These are phyloP conservation scores for Mucuna pruriens DNA, from an alignment of 306 rosid species.

Conservation along the genomic window DNA sequence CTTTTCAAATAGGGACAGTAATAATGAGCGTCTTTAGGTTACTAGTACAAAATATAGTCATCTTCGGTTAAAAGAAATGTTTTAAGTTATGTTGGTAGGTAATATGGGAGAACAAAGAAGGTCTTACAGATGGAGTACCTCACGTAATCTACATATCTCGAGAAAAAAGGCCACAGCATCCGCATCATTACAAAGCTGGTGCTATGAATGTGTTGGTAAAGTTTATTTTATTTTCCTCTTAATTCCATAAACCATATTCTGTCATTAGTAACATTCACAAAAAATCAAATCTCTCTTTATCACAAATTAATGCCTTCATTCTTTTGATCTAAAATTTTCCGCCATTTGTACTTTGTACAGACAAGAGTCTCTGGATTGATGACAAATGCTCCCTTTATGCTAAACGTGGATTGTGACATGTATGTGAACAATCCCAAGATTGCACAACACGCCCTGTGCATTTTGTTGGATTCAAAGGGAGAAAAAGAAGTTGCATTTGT, in stretches of 20 bases:
- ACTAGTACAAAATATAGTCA: neutral
- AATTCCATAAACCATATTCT: neutral
- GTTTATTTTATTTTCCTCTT: neutral
- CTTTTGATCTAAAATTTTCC: neutral
- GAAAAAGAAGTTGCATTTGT: conserved; percentile 61
- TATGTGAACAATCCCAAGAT: conserved; percentile 58
- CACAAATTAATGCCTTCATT: neutral
- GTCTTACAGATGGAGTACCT: conserved; percentile 42
- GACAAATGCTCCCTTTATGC: conserved; percentile 64
- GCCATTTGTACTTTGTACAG: conserved; percentile 29
- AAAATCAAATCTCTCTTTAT: neutral
- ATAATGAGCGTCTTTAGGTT: neutral
- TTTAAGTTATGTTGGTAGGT: conserved; percentile 37
- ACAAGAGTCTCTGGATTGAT: conserved; percentile 73
- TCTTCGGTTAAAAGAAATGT: neutral
- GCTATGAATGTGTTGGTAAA: conserved; percentile 86
- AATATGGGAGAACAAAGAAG: conserved; percentile 57
- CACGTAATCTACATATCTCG: conserved; percentile 65
- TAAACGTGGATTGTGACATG: conserved; percentile 83
- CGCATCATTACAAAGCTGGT: conserved; percentile 80
- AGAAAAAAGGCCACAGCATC: conserved; percentile 64
- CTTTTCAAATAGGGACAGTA: neutral
- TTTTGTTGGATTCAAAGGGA: conserved; percentile 44
- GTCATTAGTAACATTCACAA: conserved; percentile 2
- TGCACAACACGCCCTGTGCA: conserved; percentile 55